A percentile compares a stretch with the other conserved stretches of the same genome.
phyloP scores from a whole-genome alignment of 106 monocot genomes.

The Acanthochlamys bracteata region DNA sequence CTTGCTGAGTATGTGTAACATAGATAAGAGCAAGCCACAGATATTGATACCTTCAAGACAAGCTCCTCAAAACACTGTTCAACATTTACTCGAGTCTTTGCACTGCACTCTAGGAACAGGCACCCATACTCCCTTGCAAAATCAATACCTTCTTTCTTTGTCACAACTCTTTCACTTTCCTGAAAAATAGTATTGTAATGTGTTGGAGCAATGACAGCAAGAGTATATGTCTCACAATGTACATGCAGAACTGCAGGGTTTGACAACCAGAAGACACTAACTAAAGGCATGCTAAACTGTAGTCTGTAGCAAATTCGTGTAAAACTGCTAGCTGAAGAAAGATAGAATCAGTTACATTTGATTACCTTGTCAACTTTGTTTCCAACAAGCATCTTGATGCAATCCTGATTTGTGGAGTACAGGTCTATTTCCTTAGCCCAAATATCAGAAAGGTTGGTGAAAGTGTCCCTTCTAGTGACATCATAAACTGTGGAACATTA shows the following conservation, averaged over 20 bases:
- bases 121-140: conserved; percentile 97
- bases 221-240: too few species aligned
- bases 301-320: too few species aligned
- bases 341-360: too few species aligned
- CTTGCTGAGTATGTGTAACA: too few species aligned
- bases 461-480: conserved; percentile 91
- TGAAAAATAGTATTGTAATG: conserved; percentile 26
- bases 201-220: too few species aligned
- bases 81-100: conserved; percentile 89
- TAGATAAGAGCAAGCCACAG: too few species aligned
- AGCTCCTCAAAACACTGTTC: conserved; percentile 98
- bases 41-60: conserved; percentile 68
- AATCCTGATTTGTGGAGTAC: conserved; percentile 96
- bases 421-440: conserved; percentile 99
- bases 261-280: too few species aligned
- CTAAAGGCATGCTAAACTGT: too few species aligned
- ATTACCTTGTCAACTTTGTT: conserved; percentile 98
- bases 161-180: conserved; percentile 96
- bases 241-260: too few species aligned
- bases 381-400: conserved; percentile 99
- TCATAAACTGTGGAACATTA: conserved; percentile 99
- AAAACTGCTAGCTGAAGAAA: too few species aligned
- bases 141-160: conserved; percentile 95
- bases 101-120: conserved; percentile 91
- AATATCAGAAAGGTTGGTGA: conserved; percentile 84